Conservation (phyloP, 176 grass and related monocot species). For the bread wheat (Triticum aestivum) region IWGSC_CS_RefSeq_v2.1 NC_057800.1:741021925-741022424, state of each 20-base stretch:
- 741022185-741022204: background rate
- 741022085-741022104: constrained; percentile 65
- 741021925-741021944: background rate
- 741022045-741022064: constrained; percentile 20
- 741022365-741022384: constrained; percentile 11
- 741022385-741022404: constrained; percentile 16
- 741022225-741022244: constrained; percentile 97
- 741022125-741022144: constrained; percentile 88
- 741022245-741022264: constrained; percentile 89
- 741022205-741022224: background rate
- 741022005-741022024: constrained; percentile 74
- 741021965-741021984: constrained; percentile 96
- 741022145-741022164: background rate
- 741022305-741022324: constrained; percentile 97
- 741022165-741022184: background rate
- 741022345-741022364: constrained; percentile 66
- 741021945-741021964: constrained; percentile 90
- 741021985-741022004: constrained; percentile 94
- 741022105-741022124: constrained; percentile 98
- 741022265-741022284: constrained; percentile 84
- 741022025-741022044: background rate
- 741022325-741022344: constrained; percentile 90
- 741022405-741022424: constrained; percentile 65
- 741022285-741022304: constrained; percentile 90
- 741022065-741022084: constrained; percentile 10